These are phyloP conservation scores for Paecilomyces sp. DNA, from an alignment of 2,329 filamentous ascomycete genomes.

Conservation along the genomic window DNA sequence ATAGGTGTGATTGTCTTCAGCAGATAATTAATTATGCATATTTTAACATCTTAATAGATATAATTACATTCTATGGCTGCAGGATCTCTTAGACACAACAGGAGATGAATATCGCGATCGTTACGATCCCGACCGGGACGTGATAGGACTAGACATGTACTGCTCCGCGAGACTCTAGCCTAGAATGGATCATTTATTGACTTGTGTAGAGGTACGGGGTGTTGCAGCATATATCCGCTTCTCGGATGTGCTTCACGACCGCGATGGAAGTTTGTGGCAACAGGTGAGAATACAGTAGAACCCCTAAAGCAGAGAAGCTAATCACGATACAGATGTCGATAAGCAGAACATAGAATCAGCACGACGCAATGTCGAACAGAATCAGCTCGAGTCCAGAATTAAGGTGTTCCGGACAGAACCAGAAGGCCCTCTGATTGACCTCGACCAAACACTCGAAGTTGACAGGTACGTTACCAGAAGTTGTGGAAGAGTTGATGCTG, in stretches of 20 bases:
- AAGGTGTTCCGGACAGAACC: slow-evolving; percentile 51
- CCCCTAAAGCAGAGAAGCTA: slow-evolving; percentile 3
- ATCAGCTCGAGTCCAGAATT: slow-evolving; percentile 59
- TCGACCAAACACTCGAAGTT: slow-evolving; percentile 40
- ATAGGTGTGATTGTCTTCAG: slow-evolving; percentile 28
- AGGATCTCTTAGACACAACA: slow-evolving; percentile 69
- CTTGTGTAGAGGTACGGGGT: slow-evolving; percentile 63
- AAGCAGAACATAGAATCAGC: slow-evolving; percentile 60
- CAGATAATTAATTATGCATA: neutral
- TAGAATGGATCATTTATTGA: slow-evolving; percentile 7
- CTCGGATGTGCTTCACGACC: slow-evolving; percentile 63
- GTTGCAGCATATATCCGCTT: slow-evolving; percentile 85
- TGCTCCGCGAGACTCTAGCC: neutral
- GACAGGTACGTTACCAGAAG: slow-evolving; percentile 11
- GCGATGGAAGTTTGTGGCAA: slow-evolving; percentile 66
- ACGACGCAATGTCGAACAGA: slow-evolving; percentile 57
- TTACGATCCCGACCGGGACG: slow-evolving; percentile 48
- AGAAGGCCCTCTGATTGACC: slow-evolving; percentile 54
- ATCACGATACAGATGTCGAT: slow-evolving; percentile 58
- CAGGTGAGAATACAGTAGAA: slow-evolving; percentile 36
- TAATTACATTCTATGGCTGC: slow-evolving; percentile 88
- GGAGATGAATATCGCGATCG: slow-evolving; percentile 38
- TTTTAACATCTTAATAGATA: slow-evolving; percentile 49
- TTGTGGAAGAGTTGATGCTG: slow-evolving; percentile 1
- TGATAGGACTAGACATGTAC: slow-evolving; percentile 69